A percentile compares a stretch with the other conserved stretches of the same genome.
These are phyloP conservation scores for Zymoseptoria passerinii DNA, from an alignment of 2,329 filamentous ascomycete genomes.

Conservation along the genomic window DNA sequence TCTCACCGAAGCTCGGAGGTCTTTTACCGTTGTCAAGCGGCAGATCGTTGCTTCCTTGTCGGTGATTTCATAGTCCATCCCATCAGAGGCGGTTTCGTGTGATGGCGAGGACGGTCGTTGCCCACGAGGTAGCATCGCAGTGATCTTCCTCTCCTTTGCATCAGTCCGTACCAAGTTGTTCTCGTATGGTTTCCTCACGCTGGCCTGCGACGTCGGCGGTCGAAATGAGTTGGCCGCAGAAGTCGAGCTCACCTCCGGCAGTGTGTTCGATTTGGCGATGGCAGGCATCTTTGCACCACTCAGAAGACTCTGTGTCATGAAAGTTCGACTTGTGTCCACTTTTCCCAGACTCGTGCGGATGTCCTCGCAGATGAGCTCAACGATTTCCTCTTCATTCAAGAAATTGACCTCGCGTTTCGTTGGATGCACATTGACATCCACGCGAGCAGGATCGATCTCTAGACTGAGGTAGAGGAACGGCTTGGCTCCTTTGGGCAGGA, in stretches of 20 bases:
- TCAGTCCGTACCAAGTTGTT: conserved; percentile 90
- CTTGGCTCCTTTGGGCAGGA: conserved; percentile 87
- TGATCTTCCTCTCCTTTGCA: conserved; percentile 83
- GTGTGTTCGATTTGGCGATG: conserved; percentile 32
- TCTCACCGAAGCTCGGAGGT: conserved; percentile 71
- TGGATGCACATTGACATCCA: conserved; percentile 96
- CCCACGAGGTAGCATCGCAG: conserved; percentile 73
- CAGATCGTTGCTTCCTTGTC: conserved; percentile 63
- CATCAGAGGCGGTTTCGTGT: conserved; percentile 32
- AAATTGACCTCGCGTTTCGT: conserved; percentile 97
- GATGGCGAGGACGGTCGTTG: conserved; percentile 34
- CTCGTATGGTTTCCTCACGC: conserved; percentile 56
- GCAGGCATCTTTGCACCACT: conserved; percentile 51
- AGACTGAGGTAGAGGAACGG: conserved; percentile 89
- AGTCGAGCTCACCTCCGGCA: conserved; percentile 25
- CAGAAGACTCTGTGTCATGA: conserved; percentile 85
- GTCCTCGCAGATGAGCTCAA: conserved; percentile 72
- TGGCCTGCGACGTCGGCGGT: conserved; percentile 29
- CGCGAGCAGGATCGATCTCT: conserved; percentile 81
- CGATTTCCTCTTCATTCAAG: conserved; percentile 93
- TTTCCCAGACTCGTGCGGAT: conserved; percentile 70
- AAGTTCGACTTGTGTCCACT: conserved; percentile 89
- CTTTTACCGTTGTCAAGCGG: conserved; percentile 74
- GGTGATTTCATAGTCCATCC: conserved; percentile 61
- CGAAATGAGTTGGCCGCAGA: conserved; percentile 19